Evolutionary conservation across 768 basidiomycete species (phyloP).

Genomic region (Termitomyces sp.): DNA sequence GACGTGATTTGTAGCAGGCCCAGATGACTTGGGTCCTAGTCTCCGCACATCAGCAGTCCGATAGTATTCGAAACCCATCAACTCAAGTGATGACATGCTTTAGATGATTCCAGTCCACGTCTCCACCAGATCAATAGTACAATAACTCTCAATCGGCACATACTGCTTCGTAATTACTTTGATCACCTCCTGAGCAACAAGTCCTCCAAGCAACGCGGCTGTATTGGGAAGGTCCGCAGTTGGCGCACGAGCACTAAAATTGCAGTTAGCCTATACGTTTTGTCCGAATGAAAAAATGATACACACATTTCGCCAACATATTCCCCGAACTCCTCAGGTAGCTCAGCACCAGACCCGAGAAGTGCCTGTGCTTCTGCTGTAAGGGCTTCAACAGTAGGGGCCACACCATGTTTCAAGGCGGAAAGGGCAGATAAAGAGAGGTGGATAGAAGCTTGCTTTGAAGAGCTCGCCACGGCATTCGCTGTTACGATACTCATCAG

Average conservation of each 20-base stretch:
- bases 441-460: constrained; percentile 64
- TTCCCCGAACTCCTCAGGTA: constrained; percentile 53
- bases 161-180: constrained; percentile 97
- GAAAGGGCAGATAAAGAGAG: constrained; percentile 66
- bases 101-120: constrained; percentile 64
- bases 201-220: constrained; percentile 88
- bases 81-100: background rate
- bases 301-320: constrained; percentile 79
- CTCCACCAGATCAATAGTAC: constrained; percentile 79
- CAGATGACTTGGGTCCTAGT: background rate
- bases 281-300: background rate
- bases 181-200: constrained; percentile 95
- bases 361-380: constrained; percentile 44
- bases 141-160: constrained; percentile 81
- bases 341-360: constrained; percentile 41
- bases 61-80: background rate
- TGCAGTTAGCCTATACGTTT: constrained; percentile 9
- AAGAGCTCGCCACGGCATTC: constrained; percentile 30
- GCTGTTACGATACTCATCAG: constrained; percentile 25
- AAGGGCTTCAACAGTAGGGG: constrained; percentile 47
- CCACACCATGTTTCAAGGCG: constrained; percentile 23
- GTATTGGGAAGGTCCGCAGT: constrained; percentile 88
- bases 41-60: background rate
- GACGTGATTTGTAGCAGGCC: background rate
- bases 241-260: constrained; percentile 65